Conservation (phyloP, 176 grass and related monocot species). For the Aegilops tauschii region DNA sequence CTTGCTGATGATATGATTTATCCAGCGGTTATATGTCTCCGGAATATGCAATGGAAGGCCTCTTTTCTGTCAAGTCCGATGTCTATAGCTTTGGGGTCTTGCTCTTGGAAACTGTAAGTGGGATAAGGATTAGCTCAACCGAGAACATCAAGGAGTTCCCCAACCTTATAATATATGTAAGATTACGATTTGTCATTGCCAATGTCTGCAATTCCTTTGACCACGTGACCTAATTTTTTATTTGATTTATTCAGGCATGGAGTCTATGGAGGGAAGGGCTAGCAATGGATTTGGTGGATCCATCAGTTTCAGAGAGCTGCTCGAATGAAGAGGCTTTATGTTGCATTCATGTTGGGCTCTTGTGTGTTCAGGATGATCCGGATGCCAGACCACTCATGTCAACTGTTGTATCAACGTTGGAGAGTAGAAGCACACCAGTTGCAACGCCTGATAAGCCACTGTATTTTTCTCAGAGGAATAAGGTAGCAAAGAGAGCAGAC, state of each 20-base stretch:
- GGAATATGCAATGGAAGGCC: constrained; percentile 56
- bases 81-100: constrained; percentile 51
- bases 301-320: constrained; percentile 24
- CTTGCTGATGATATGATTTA: neutral
- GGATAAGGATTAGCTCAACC: constrained; percentile 38
- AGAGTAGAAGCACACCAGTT: neutral
- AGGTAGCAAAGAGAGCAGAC: neutral
- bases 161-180: constrained; percentile 50
- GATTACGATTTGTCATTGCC: neutral
- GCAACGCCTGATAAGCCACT: constrained; percentile 2
- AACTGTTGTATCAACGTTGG: constrained; percentile 10
- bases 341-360: constrained; percentile 49
- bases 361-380: constrained; percentile 51
- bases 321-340: constrained; percentile 25
- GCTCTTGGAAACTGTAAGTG: constrained; percentile 46
- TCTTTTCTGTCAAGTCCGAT: constrained; percentile 53
- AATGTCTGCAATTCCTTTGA: neutral
- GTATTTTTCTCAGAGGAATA: neutral
- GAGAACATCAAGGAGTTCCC: constrained; percentile 26
- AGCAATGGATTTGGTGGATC: no score
- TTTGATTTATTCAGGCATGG: constrained; percentile 37
- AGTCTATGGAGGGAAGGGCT: no score
- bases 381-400: constrained; percentile 52
- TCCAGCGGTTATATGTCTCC: constrained; percentile 52
- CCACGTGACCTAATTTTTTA: neutral